Evolutionary conservation across 2,329 filamentous ascomycete species (phyloP).

Genomic region (Dothiorella sarmentorum): DNA sequence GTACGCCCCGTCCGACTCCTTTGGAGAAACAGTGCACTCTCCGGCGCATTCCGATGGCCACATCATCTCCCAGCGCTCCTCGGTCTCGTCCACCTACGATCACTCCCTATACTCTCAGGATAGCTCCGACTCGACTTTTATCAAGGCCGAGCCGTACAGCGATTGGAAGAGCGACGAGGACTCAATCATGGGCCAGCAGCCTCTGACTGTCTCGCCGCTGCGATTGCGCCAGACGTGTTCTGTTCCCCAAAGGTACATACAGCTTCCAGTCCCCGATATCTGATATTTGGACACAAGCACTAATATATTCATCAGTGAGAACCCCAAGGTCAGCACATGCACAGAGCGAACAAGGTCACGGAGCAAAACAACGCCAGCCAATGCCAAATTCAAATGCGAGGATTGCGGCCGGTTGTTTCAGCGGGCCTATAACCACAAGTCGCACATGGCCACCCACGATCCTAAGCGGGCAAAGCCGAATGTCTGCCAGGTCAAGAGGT

Average conservation of each 20-base stretch:
- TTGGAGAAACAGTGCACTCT: not conserved
- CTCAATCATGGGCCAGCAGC: constrained; percentile 19
- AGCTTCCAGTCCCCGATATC: not conserved
- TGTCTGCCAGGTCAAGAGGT: constrained; percentile 61
- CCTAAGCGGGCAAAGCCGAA: constrained; percentile 68
- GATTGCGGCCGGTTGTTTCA: constrained; percentile 77
- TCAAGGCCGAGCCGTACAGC: constrained; percentile 29
- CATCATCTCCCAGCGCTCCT: constrained; percentile 32
- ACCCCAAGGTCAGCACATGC: constrained; percentile 3
- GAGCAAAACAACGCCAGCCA: constrained; percentile 57
- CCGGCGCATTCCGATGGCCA: constrained; percentile 12
- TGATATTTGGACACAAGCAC: not conserved
- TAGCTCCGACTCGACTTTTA: constrained; percentile 28
- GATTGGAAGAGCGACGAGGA: constrained; percentile 29
- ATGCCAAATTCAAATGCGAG: constrained; percentile 69
- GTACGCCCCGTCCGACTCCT: not conserved
- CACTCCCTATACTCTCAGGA: constrained; percentile 35
- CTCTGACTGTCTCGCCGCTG: constrained; percentile 33
- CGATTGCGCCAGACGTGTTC: constrained; percentile 24
- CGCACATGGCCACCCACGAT: constrained; percentile 82
- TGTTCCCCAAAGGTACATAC: not conserved
- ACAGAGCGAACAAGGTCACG: constrained; percentile 17
- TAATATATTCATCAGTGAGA: not conserved
- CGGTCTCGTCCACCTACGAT: constrained; percentile 31
- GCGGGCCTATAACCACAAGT: constrained; percentile 80